Evolutionary conservation across 164 flowering plant genomes (phyloP).

Genomic region (Macadamia integrifolia): DNA sequence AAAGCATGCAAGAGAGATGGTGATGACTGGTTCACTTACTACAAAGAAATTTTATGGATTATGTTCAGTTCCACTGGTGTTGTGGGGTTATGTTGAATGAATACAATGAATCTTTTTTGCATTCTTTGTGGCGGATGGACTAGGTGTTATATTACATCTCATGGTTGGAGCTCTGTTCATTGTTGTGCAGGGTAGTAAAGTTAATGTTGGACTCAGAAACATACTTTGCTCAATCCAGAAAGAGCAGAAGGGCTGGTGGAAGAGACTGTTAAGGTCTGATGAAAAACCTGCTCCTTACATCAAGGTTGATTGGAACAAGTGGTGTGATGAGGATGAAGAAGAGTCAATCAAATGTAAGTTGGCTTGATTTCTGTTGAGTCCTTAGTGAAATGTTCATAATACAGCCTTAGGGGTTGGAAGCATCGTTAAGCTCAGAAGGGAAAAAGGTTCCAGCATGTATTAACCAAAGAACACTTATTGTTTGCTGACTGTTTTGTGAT

Average conservation of each 20-base stretch:
- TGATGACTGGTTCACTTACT: no score
- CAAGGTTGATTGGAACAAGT: constrained; percentile 96
- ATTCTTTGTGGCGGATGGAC: no score
- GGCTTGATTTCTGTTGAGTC: not conserved
- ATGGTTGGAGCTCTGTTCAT: not conserved
- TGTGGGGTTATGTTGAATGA: no score
- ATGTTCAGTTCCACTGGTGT: no score
- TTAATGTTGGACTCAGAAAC: constrained; percentile 62
- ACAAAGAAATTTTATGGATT: no score
- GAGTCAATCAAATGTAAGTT: constrained; percentile 48
- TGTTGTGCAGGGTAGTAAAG: constrained; percentile 55
- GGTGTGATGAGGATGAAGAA: constrained; percentile 95
- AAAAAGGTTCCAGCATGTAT: no score
- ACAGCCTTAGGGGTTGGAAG: no score
- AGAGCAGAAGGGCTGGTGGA: constrained; percentile 84
- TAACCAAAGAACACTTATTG: no score
- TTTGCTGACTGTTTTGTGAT: no score
- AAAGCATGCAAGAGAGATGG: no score
- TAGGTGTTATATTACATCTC: not conserved
- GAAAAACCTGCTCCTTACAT: constrained; percentile 82
- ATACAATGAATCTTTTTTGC: no score
- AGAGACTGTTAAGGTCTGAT: constrained; percentile 63
- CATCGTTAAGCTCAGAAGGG: no score
- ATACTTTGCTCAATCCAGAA: constrained; percentile 68
- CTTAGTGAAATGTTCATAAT: not conserved